Percentiles rank a stretch among this genome's conserved stretches.
These are phyloP conservation scores for Spiraea crenata DNA, from an alignment of 331 rosid genomes.

Conservation along the genomic window DNA sequence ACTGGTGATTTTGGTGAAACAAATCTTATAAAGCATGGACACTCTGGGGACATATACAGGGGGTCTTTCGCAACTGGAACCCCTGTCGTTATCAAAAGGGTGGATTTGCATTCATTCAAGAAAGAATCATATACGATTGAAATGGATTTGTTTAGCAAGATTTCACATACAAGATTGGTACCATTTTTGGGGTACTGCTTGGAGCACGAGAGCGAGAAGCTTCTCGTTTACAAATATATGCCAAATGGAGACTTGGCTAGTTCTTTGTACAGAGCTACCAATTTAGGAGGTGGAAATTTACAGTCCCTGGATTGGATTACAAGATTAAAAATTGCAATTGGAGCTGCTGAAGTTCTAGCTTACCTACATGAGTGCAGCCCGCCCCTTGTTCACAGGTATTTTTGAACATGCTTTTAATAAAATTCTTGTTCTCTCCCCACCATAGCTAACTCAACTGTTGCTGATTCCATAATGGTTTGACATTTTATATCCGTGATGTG, in stretches of 20 bases:
- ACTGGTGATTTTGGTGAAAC: slow-evolving; percentile 64
- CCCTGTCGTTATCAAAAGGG: slow-evolving; percentile 70
- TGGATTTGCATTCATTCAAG: slow-evolving; percentile 47
- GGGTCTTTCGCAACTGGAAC: slow-evolving; percentile 57
- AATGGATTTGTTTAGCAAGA: slow-evolving; percentile 61
- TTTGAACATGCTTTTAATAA: slow-evolving; percentile 9
- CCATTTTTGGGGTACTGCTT: slow-evolving; percentile 84
- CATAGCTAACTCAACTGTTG: slow-evolving; percentile 1
- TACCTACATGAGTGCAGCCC: slow-evolving; percentile 77
- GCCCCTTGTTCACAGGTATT: slow-evolving; percentile 88
- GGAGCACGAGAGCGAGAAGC: slow-evolving; percentile 73
- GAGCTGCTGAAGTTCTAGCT: slow-evolving; percentile 87
- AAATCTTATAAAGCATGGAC: slow-evolving; percentile 78
- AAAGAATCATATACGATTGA: slow-evolving; percentile 59
- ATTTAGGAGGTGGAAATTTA: slow-evolving; percentile 38
- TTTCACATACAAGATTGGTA: slow-evolving; percentile 73
- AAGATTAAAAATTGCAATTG: slow-evolving; percentile 88
- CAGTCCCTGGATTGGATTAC: slow-evolving; percentile 93
- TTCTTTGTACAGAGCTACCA: slow-evolving; percentile 56
- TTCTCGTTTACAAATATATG: slow-evolving; percentile 80
- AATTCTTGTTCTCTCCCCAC: slow-evolving; percentile 13
- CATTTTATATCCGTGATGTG: slow-evolving; percentile 4
- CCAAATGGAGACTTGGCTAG: slow-evolving; percentile 76
- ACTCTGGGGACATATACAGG: slow-evolving; percentile 73
- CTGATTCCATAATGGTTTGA: not conserved